phyloP scores from a whole-genome alignment of 2,329 filamentous ascomycete genomes.

The Epichloe scottii region DNA sequence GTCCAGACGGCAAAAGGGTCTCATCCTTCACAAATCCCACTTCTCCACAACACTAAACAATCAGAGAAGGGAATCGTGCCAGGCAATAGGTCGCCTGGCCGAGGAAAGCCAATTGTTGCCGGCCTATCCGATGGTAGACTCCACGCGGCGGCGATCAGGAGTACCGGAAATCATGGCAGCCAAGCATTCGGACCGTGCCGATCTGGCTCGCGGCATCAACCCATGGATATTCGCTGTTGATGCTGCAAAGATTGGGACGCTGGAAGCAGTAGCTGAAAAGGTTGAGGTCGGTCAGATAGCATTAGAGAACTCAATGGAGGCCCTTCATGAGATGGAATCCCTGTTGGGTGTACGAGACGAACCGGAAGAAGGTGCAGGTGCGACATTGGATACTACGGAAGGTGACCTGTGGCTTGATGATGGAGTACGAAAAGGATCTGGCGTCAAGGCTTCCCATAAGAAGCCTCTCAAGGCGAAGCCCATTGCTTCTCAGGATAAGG shows the following conservation, averaged over 20 bases:
- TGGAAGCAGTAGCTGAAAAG: conserved; percentile 46
- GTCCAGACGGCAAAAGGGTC: conserved; percentile 42
- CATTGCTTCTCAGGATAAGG: conserved; percentile 2
- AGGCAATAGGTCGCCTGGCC: conserved; percentile 39
- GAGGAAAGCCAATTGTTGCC: conserved; percentile 52
- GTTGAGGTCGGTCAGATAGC: conserved; percentile 46
- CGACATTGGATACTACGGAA: conserved; percentile 13
- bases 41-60: conserved; percentile 36
- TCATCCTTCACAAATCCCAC: conserved; percentile 47
- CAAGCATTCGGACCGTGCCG: conserved; percentile 23
- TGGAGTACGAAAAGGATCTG: conserved; percentile 12
- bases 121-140: conserved; percentile 31
- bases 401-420: conserved; percentile 24
- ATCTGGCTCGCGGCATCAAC: conserved; percentile 31
- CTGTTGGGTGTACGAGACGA: conserved; percentile 29
- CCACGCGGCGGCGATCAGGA: conserved; percentile 22
- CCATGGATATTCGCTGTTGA: conserved; percentile 50
- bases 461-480: conserved; percentile 11
- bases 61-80: conserved; percentile 37
- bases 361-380: conserved; percentile 11
- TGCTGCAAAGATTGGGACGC: conserved; percentile 44
- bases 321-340: conserved; percentile 35
- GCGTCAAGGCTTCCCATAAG: not conserved
- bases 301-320: conserved; percentile 38
- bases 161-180: conserved; percentile 31